These are phyloP conservation scores for Skeletonema tropicum DNA, from an alignment of 108 stramenopile species.

Conservation along the genomic window DNA sequence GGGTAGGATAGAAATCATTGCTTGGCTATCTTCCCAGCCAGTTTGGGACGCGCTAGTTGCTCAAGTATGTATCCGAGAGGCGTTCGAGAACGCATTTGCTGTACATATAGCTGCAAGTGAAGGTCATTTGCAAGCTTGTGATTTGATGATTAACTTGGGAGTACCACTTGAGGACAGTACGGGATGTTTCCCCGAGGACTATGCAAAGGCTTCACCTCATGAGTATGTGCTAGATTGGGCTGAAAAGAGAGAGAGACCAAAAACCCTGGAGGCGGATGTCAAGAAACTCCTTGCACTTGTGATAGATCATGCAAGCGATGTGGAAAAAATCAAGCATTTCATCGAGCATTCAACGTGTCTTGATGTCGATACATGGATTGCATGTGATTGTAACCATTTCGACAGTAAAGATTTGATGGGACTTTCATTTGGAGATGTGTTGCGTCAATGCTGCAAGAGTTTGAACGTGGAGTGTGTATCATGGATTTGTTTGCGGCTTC, in stretches of 20 bases:
- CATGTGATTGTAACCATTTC: neutral
- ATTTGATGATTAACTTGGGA: constrained; percentile 1
- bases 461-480: neutral
- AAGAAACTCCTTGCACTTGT: neutral
- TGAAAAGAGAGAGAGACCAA: neutral
- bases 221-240: neutral
- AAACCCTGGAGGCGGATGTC: neutral
- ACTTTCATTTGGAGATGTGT: neutral
- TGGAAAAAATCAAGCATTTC: neutral
- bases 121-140: constrained; percentile 1
- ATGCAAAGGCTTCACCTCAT: neutral
- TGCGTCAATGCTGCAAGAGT: neutral
- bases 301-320: neutral
- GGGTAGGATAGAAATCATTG: constrained; percentile 16
- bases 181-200: neutral
- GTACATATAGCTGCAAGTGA: constrained; percentile 15
- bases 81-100: neutral
- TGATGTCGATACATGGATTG: neutral
- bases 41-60: neutral
- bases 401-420: neutral
- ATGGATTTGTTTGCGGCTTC: neutral
- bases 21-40: constrained; percentile 8
- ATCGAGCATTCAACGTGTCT: neutral
- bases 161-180: neutral
- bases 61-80: neutral